Evolutionary conservation across 2,329 filamentous ascomycete genomes (phyloP).

Genomic region (Ploettnerulaceae sp.): DNA sequence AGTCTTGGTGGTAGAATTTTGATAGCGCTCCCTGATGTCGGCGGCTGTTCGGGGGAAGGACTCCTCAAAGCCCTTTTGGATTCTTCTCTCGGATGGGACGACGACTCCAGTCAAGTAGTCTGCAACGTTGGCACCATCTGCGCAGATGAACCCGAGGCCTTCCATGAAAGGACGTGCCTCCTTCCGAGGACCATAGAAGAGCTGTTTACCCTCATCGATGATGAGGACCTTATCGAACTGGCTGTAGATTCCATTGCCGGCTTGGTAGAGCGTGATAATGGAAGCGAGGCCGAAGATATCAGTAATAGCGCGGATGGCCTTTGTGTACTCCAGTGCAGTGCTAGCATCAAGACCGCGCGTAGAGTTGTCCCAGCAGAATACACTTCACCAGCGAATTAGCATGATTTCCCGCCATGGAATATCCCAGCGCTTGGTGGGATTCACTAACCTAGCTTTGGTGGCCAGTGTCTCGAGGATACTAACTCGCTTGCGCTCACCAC

Average conservation of each 20-base stretch:
- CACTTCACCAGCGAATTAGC: no score
- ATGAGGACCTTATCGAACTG: slow-evolving; percentile 67
- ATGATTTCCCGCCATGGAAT: no score
- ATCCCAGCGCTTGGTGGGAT: no score
- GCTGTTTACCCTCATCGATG: slow-evolving; percentile 59
- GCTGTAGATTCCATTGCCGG: slow-evolving; percentile 64
- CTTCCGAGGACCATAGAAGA: slow-evolving; percentile 58
- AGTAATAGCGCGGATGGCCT: slow-evolving; percentile 58
- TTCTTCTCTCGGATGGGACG: slow-evolving; percentile 58
- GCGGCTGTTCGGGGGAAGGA: slow-evolving; percentile 43
- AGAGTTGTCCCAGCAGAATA: slow-evolving; percentile 65
- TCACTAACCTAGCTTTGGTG: slow-evolving; percentile 27
- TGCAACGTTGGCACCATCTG: slow-evolving; percentile 56
- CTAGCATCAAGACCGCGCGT: slow-evolving; percentile 62
- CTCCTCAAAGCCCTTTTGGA: slow-evolving; percentile 41
- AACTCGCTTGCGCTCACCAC: slow-evolving; percentile 58
- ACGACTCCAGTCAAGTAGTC: slow-evolving; percentile 58
- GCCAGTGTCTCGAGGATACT: slow-evolving; percentile 48
- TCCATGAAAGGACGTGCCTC: slow-evolving; percentile 62
- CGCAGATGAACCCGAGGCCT: slow-evolving; percentile 56
- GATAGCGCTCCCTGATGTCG: slow-evolving; percentile 45
- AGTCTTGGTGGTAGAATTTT: slow-evolving; percentile 45
- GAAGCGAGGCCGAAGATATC: slow-evolving; percentile 55
- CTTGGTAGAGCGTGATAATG: slow-evolving; percentile 64
- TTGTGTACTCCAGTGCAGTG: slow-evolving; percentile 61